Evolutionary conservation across 1,139 yeast species (phyloP).

Genomic region (Starmera stellimalicola): DNA sequence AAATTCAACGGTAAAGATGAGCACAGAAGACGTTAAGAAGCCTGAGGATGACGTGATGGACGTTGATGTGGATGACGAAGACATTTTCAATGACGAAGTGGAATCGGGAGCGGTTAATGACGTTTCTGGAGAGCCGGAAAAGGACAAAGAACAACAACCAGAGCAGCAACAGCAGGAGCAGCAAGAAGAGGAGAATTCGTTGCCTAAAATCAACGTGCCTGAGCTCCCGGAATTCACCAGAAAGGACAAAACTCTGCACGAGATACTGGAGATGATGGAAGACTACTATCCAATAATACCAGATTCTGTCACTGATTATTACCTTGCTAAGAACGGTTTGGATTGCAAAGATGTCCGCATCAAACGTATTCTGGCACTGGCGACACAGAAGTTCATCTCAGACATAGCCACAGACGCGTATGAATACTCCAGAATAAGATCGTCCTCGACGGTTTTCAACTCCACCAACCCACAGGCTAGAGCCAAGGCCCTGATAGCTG

Average conservation of each 20-base stretch:
- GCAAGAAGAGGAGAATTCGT: slow-evolving; percentile 9
- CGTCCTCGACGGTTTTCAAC: slow-evolving; percentile 72
- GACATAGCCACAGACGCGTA: slow-evolving; percentile 96
- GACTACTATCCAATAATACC: slow-evolving; percentile 96
- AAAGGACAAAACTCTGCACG: slow-evolving; percentile 81
- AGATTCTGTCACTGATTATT: slow-evolving; percentile 95
- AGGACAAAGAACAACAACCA: slow-evolving; percentile 9
- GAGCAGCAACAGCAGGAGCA: too few relatives aligned
- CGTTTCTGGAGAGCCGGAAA: slow-evolving; percentile 5
- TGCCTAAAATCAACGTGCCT: slow-evolving; percentile 24
- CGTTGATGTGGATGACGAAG: slow-evolving; percentile 32
- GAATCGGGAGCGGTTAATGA: slow-evolving; percentile 18
- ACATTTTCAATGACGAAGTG: slow-evolving; percentile 24
- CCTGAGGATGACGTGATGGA: slow-evolving; percentile 15
- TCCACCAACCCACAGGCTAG: slow-evolving; percentile 81
- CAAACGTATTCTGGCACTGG: slow-evolving; percentile 80
- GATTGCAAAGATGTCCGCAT: slow-evolving; percentile 72
- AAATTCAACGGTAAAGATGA: not conserved
- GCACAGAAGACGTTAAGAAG: slow-evolving; percentile 1
- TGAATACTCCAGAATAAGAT: slow-evolving; percentile 86
- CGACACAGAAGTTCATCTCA: slow-evolving; percentile 90
- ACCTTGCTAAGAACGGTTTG: slow-evolving; percentile 81
- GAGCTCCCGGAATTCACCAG: slow-evolving; percentile 66
- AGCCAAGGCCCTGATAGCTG: slow-evolving; percentile 68
- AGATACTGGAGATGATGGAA: slow-evolving; percentile 81